Evolutionary conservation across 352 stramenopile species (phyloP).

Genomic region (Phytophthora rubi): DNA sequence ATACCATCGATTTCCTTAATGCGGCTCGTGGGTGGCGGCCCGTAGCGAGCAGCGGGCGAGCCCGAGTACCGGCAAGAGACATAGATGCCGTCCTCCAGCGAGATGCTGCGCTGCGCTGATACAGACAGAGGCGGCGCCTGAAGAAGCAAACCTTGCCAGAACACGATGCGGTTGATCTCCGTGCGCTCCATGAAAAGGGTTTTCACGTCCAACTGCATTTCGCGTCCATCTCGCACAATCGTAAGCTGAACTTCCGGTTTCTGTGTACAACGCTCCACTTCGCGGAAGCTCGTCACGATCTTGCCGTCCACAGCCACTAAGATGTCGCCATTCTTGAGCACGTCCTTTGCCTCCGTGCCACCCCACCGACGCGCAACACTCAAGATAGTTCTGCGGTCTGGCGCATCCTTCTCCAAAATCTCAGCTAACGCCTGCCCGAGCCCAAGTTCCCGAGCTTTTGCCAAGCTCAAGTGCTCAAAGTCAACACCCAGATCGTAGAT

Average conservation of each 20-base stretch:
- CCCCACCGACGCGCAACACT: slow-evolving; percentile 81
- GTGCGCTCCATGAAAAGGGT: slow-evolving; percentile 82
- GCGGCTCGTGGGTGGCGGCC: slow-evolving; percentile 85
- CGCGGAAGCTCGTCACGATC: slow-evolving; percentile 85
- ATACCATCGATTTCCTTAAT: slow-evolving; percentile 92
- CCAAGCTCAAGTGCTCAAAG: slow-evolving; percentile 89
- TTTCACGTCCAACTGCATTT: slow-evolving; percentile 76
- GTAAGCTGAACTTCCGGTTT: slow-evolving; percentile 83
- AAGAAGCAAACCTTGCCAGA: slow-evolving; percentile 91
- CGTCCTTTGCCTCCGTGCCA: slow-evolving; percentile 67
- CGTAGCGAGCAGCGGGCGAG: slow-evolving; percentile 89
- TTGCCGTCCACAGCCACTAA: slow-evolving; percentile 86
- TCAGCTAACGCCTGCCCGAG: slow-evolving; percentile 82
- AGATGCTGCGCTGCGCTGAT: slow-evolving; percentile 83
- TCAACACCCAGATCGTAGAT: slow-evolving; percentile 86
- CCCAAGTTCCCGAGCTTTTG: slow-evolving; percentile 88
- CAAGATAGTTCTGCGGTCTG: slow-evolving; percentile 80
- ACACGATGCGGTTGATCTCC: slow-evolving; percentile 92
- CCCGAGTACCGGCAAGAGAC: slow-evolving; percentile 89
- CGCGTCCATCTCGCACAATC: slow-evolving; percentile 83
- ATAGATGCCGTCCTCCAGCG: slow-evolving; percentile 85
- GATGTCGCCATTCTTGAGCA: slow-evolving; percentile 87
- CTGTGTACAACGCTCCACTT: slow-evolving; percentile 84
- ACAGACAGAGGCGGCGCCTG: slow-evolving; percentile 90
- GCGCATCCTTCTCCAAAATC: slow-evolving; percentile 72